Evolutionary conservation across 129 eudicot species (phyloP).

Genomic region (Gnaphalium uliginosum): DNA sequence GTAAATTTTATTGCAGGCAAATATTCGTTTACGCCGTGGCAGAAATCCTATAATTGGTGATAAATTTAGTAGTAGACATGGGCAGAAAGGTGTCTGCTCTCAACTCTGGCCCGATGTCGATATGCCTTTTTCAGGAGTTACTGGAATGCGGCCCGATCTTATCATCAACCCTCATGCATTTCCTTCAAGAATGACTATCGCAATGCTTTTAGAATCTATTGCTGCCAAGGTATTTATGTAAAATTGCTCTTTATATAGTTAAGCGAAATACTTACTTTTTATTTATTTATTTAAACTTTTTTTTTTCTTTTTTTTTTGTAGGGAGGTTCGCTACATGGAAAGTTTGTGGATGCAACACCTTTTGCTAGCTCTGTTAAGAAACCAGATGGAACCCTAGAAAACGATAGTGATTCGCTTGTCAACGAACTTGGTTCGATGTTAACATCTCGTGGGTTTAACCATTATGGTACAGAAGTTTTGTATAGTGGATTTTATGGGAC

Average conservation of each 20-base stretch:
- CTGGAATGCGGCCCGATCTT: conserved; percentile 97
- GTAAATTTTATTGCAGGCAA: conserved; percentile 56
- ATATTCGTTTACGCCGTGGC: conserved; percentile 71
- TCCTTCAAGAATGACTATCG: conserved; percentile 98
- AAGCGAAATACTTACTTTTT: background rate
- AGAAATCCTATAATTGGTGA: conserved; percentile 94
- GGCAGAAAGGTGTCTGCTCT: conserved; percentile 99
- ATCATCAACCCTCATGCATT: conserved; percentile 97
- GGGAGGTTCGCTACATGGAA: conserved; percentile 86
- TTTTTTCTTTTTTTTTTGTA: conserved; percentile 12
- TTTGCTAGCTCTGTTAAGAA: conserved; percentile 58
- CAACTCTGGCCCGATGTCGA: conserved; percentile 90
- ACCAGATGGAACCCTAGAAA: conserved; percentile 32
- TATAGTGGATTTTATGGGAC: conserved; percentile 93
- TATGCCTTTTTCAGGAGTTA: conserved; percentile 87
- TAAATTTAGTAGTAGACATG: conserved; percentile 96
- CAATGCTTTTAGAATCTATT: conserved; percentile 95
- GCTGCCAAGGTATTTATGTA: conserved; percentile 79
- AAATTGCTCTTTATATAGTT: background rate
- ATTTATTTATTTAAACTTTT: background rate
- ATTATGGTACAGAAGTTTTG: conserved; percentile 72
- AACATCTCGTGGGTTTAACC: conserved; percentile 60
- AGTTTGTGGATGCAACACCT: conserved; percentile 81
- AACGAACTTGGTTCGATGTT: conserved; percentile 83
- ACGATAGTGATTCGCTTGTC: conserved; percentile 59